phyloP scores from a whole-genome alignment of 2,329 filamentous ascomycete genomes.

The Cladophialophora chaetospira region DNA sequence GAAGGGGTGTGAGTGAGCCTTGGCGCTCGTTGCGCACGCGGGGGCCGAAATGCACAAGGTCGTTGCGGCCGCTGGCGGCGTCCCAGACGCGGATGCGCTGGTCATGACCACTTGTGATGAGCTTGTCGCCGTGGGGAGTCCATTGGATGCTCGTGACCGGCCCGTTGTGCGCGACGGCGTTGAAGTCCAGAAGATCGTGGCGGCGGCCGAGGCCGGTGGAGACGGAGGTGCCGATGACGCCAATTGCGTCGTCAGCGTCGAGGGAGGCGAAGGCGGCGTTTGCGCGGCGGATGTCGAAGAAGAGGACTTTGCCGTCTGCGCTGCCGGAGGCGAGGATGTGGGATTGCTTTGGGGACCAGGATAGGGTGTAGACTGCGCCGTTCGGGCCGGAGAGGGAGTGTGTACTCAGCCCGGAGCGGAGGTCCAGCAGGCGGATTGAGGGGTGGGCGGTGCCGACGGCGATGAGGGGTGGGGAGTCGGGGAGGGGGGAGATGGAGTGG shows the following conservation, averaged over 20 bases:
- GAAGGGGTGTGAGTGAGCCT: conserved; percentile 61
- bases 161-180: conserved; percentile 69
- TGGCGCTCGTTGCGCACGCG: conserved; percentile 69
- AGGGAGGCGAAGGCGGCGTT: conserved; percentile 74
- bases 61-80: conserved; percentile 77
- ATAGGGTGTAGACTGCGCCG: conserved; percentile 66
- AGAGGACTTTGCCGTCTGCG: conserved; percentile 77
- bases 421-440: conserved; percentile 79
- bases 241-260: conserved; percentile 80
- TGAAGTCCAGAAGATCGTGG: conserved; percentile 44
- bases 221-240: conserved; percentile 52
- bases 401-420: conserved; percentile 76
- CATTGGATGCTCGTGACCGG: conserved; percentile 83
- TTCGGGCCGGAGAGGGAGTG: conserved; percentile 70
- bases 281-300: conserved; percentile 86
- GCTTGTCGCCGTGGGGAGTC: conserved; percentile 75
- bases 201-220: conserved; percentile 24
- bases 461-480: conserved; percentile 71
- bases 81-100: conserved; percentile 86
- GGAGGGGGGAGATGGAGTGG: conserved; percentile 70
- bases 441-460: conserved; percentile 88
- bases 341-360: conserved; percentile 75
- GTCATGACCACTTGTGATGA: conserved; percentile 83
- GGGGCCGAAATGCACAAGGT: conserved; percentile 83
- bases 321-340: conserved; percentile 81